These are phyloP conservation scores for Trichoderma endophyticum DNA, from an alignment of 2,329 filamentous ascomycete genomes.

Conservation along the genomic window DNA sequence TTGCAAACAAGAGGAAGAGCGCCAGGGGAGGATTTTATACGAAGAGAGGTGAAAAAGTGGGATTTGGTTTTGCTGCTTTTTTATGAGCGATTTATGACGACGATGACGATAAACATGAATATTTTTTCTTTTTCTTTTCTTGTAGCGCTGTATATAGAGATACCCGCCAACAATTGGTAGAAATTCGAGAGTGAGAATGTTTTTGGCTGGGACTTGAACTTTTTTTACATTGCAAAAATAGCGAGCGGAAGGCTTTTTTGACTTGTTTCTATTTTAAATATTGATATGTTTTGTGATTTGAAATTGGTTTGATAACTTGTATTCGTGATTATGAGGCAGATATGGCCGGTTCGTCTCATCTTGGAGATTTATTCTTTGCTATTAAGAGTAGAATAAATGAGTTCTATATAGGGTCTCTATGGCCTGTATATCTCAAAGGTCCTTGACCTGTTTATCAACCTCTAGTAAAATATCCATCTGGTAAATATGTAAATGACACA, in stretches of 20 bases:
- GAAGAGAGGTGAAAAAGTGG: neutral
- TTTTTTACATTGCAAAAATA: neutral
- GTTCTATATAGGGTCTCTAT: neutral
- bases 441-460: too few relatives aligned
- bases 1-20: neutral
- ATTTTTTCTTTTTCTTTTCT: neutral
- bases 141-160: conserved; percentile 31
- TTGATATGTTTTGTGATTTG: neutral
- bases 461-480: neutral
- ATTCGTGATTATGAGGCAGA: neutral
- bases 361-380: neutral
- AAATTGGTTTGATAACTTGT: neutral
- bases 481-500: neutral
- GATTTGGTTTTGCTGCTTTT: neutral
- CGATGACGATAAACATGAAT: conserved; percentile 18
- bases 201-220: conserved; percentile 15
- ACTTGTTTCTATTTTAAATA: neutral
- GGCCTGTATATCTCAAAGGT: neutral
- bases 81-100: conserved; percentile 13
- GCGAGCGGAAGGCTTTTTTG: neutral
- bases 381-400: neutral
- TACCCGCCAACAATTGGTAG: conserved; percentile 28
- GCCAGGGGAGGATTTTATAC: neutral
- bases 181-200: conserved; percentile 26
- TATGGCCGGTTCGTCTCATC: neutral